A percentile compares a stretch with the other conserved stretches of the same genome.
These are phyloP conservation scores for Aschersonia sp. DNA, from an alignment of 2,329 filamentous ascomycete species.

Conservation along the genomic window DNA sequence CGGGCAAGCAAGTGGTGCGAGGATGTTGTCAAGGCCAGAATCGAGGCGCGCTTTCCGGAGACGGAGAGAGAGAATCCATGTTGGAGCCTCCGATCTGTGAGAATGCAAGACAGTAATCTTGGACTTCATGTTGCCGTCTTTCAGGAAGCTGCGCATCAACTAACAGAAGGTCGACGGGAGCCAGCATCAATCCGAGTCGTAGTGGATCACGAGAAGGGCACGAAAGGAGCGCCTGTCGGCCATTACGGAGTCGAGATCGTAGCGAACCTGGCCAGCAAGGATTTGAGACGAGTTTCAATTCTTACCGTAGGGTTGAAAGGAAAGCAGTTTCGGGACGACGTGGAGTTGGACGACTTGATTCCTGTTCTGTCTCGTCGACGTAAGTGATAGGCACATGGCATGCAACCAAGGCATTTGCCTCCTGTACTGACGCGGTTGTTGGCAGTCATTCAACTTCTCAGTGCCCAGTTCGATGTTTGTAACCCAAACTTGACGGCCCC, in stretches of 20 bases:
- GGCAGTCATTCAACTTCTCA: constrained; percentile 57
- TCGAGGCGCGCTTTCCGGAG: constrained; percentile 76
- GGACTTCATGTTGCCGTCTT: constrained; percentile 54
- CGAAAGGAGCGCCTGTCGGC: constrained; percentile 49
- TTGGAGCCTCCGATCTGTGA: constrained; percentile 65
- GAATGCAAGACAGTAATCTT: constrained; percentile 44
- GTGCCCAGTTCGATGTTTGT: constrained; percentile 51
- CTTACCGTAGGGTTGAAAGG: constrained; percentile 51
- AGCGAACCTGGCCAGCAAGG: constrained; percentile 43
- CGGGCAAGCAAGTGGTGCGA: constrained; percentile 66
- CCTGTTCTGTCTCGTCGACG: constrained; percentile 59
- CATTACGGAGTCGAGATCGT: constrained; percentile 60
- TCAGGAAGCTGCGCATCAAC: constrained; percentile 49
- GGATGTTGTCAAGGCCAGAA: constrained; percentile 71
- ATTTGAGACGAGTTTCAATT: constrained; percentile 33
- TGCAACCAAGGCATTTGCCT: background rate
- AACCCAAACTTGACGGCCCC: constrained; percentile 51
- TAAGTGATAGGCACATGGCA: constrained; percentile 23
- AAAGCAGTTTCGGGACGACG: constrained; percentile 56
- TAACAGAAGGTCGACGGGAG: constrained; percentile 49
- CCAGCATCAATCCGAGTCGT: constrained; percentile 57
- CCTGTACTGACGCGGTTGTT: background rate
- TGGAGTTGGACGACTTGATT: constrained; percentile 58
- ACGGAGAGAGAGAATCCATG: constrained; percentile 64
- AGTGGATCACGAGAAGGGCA: constrained; percentile 54